These are phyloP conservation scores for Rhodosporidiobolus odoratus DNA, from an alignment of 768 basidiomycete genomes.

Conservation along the genomic window DNA sequence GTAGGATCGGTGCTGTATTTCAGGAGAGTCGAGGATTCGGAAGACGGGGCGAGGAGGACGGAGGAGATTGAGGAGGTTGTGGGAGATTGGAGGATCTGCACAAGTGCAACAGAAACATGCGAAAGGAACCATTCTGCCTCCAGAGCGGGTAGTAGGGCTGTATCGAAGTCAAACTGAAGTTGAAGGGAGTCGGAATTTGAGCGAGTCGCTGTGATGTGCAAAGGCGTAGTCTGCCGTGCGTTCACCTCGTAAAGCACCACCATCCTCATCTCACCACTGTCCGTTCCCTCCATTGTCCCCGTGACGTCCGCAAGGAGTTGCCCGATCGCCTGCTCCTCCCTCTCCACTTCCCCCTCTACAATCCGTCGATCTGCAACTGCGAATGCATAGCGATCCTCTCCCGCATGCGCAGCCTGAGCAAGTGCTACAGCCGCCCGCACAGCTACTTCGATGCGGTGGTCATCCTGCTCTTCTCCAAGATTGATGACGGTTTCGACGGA, in stretches of 20 bases:
- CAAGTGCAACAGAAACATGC: background rate
- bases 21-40: conserved; percentile 1
- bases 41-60: conserved; percentile 7
- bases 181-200: background rate
- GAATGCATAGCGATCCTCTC: conserved; percentile 24
- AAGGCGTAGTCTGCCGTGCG: background rate
- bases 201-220: background rate
- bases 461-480: no score
- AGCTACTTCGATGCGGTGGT: no score
- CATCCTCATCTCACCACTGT: background rate
- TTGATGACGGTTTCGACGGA: no score
- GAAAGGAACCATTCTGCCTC: conserved; percentile 34
- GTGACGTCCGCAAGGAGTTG: background rate
- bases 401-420: conserved; percentile 15
- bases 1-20: background rate
- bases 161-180: conserved; percentile 17
- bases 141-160: conserved; percentile 4
- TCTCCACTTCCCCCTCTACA: conserved; percentile 15
- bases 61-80: no score
- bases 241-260: background rate
- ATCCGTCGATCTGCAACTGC: background rate
- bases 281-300: background rate
- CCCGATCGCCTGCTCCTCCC: background rate
- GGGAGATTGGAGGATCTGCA: no score
- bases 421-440: conserved; percentile 14